Percentiles rank a stretch among this genome's conserved stretches.
Conservation (phyloP, 2,329 filamentous ascomycete species). For the Aquanectria penicillioides region DNA sequence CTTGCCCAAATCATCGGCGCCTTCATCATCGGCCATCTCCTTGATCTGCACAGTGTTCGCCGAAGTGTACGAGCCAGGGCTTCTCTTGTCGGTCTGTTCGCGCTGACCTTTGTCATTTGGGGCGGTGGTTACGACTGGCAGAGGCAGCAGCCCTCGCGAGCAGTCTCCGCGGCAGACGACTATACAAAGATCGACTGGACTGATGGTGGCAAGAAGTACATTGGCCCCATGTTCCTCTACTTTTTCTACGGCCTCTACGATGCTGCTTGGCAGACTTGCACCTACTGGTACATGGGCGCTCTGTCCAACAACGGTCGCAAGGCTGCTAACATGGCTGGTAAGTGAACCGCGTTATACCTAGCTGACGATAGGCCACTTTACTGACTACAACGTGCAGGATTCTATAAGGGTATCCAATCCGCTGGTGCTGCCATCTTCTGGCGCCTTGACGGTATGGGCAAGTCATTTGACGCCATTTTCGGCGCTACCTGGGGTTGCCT, state of each 20-base stretch:
- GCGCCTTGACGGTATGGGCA: slow-evolving; percentile 39
- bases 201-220: slow-evolving; percentile 58
- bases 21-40: slow-evolving; percentile 55
- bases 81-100: slow-evolving; percentile 58
- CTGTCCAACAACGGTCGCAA: slow-evolving; percentile 91
- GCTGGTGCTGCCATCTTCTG: slow-evolving; percentile 43
- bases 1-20: slow-evolving; percentile 66
- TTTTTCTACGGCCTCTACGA: slow-evolving; percentile 78
- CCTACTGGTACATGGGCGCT: slow-evolving; percentile 78
- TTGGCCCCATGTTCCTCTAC: slow-evolving; percentile 74
- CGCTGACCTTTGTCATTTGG: slow-evolving; percentile 64
- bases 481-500: slow-evolving; percentile 77
- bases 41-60: slow-evolving; percentile 55
- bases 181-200: slow-evolving; percentile 53
- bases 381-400: slow-evolving; percentile 57
- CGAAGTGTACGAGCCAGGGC: slow-evolving; percentile 57
- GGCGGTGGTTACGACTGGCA: slow-evolving; percentile 74
- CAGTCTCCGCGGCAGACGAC: slow-evolving; percentile 47
- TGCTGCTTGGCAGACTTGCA: slow-evolving; percentile 67
- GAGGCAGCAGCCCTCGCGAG: slow-evolving; percentile 59
- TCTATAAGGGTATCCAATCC: slow-evolving; percentile 72
- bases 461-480: slow-evolving; percentile 76
- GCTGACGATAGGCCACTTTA: background rate
- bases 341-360: background rate
- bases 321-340: slow-evolving; percentile 79